Evolutionary conservation across 305 asterid genomes (phyloP), one percentile per base, ranked within the genome.

Genomic region (Solanum hybrid): DNA sequence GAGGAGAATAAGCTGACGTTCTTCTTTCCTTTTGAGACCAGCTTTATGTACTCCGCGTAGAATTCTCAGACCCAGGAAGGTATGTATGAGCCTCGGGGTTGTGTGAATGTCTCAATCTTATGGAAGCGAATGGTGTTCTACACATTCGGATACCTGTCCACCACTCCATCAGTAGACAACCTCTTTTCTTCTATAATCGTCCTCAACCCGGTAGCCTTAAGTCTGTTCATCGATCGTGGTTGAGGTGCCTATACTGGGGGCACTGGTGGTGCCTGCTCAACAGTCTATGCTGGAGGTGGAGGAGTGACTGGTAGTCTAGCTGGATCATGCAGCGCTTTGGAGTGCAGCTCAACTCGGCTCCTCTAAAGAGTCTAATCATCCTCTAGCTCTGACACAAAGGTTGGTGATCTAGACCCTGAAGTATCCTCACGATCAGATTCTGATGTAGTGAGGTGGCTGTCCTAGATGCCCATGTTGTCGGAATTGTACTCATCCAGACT

Each of bases 1-100:
- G 0, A 5, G 64, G 64, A 0, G 22, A 45, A 5, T 45, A 17
- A 45, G 64, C 0, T 0, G 8, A 2, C 64, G 0, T 14, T 45
- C 3, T 45, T 45, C 22, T 45, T 14, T 45, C 22, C 64, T 8
- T 45, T 45, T 45, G 22, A 15, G 22, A 45, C 64, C 22, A 14
- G 6, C 64, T 15, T 45, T 8, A 0, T 0, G 22, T 45, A 45
- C 22, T 45, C 22, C 8, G 1, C 22, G 3, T 45, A 45, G 64
- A 45, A 45, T 5, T 45, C 22, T 45, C 7, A 45, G 7, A 45
- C 64, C 64, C 22, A 45, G 1, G 64, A 45, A 45, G 22, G 64
- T 45, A 45, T 45, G 22, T 45, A 45, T 45, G 64, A 45, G 22
- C 64, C 64, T 45, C 7, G 8, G 1, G 64, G 64, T 15, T 45